Percentiles rank a stretch among this genome's conserved stretches.
phyloP scores from a whole-genome alignment of 2,329 filamentous ascomycete species.

The Huntiella omanensis region DNA sequence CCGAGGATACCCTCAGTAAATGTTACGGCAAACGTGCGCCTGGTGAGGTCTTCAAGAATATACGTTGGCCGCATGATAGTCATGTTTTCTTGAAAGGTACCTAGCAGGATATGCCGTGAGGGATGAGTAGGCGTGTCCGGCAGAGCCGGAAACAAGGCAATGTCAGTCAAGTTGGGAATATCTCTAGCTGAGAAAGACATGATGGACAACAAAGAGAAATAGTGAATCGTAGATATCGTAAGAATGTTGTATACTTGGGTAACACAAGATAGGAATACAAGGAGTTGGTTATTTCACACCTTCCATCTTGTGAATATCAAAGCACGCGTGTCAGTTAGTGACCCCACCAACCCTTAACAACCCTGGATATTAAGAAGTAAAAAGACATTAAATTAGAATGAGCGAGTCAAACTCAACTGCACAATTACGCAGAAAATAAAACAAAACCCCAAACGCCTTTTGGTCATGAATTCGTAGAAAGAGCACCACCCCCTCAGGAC shows the following conservation, averaged over 20 bases:
- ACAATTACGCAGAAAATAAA: neutral
- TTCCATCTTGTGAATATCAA: no score
- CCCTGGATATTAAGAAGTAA: neutral
- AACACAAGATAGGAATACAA: no score
- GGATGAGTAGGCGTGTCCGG: conserved; percentile 15
- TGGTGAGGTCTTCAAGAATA: conserved; percentile 23
- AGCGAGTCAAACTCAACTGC: neutral
- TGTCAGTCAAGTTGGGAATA: conserved; percentile 17
- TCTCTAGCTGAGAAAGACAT: neutral
- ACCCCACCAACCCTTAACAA: no score
- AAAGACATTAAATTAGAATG: neutral
- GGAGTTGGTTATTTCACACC: no score
- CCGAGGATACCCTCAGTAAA: conserved; percentile 20
- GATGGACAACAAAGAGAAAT: neutral
- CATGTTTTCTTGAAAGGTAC: conserved; percentile 27
- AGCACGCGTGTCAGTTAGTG: no score
- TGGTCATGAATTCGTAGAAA: no score
- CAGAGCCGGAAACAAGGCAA: conserved; percentile 19
- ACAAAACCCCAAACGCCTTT: neutral
- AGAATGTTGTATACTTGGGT: neutral
- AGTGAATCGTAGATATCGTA: neutral
- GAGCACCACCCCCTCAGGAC: neutral
- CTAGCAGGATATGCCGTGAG: conserved; percentile 16
- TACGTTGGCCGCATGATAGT: conserved; percentile 31
- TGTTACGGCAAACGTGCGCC: conserved; percentile 25